Evolutionary conservation across 352 stramenopile species (phyloP), one percentile per base, ranked within the genome.

Genomic region (Phytophthora pseudosyringae): DNA sequence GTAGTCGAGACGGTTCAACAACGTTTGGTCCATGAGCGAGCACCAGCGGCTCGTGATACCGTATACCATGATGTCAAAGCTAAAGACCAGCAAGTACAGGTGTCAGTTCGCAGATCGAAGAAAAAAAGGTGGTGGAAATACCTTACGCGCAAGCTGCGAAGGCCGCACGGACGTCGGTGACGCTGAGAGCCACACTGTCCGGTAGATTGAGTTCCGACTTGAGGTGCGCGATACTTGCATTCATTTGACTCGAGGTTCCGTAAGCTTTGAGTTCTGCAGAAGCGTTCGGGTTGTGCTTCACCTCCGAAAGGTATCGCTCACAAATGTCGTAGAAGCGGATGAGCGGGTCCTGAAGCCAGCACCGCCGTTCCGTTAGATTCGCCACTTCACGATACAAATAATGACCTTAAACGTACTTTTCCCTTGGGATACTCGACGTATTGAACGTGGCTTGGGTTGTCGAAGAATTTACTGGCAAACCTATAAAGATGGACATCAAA

Each of bases 321-420:
- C 85, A 94, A 26, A 73, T 65, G 52, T 92, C 83, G 61, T 81
- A 92, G 73, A 91, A 94, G 12, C 85, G 83, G 36, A 91, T 47
- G 6, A 88, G 45, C 5, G 50, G 69, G 41, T 91, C 81, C 80
- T 89, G 32, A 31, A 10, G 11, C 43, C 28, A 49, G 21, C 18
- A 56, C 36, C 32, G 21, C 10, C 25, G 6, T 25, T 25, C 12
- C 12, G 12, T 47, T 18, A 50, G 16, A 1, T 47, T 40, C 12
- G 5, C 18, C 33, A 18, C 6, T 13, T 2, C 0, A 44, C 31
- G 18, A 9, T 51, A 18, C 5, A 44, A 38, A 5, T 7, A 45
- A 3, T 1, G 5, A 1, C 32, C 6, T 33, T 28, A 10, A 53
- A 66, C 61, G 29, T 50, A 85, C 78, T n/a, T 88, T 76, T 58